phyloP scores from a whole-genome alignment of 768 basidiomycete genomes.

The Rhodotorula paludigena region DNA sequence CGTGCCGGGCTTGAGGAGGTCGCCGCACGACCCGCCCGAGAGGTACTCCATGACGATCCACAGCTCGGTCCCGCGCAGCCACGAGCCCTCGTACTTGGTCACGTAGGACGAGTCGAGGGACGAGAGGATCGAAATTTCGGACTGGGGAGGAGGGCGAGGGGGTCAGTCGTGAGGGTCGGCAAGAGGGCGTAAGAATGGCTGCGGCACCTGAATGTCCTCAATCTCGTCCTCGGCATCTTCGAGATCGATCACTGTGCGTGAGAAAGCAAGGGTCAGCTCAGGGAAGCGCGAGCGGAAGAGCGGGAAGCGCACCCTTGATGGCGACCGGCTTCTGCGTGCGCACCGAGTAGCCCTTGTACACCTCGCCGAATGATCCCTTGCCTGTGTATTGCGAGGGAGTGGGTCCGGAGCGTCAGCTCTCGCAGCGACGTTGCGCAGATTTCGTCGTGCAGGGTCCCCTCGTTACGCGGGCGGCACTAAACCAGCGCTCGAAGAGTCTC shows the following conservation, averaged over 20 bases:
- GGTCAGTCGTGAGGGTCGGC: neutral
- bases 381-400: slow-evolving; percentile 53
- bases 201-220: slow-evolving; percentile 70
- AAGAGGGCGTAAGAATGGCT: neutral
- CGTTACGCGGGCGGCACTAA: too few relatives aligned
- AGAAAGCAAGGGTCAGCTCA: too few relatives aligned
- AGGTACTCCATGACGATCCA: slow-evolving; percentile 89
- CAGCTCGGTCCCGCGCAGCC: slow-evolving; percentile 85
- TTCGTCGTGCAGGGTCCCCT: neutral
- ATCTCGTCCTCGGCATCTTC: slow-evolving; percentile 99
- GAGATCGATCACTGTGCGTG: slow-evolving; percentile 75
- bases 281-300: neutral
- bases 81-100: slow-evolving; percentile 93
- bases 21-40: slow-evolving; percentile 77
- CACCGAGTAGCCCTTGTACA: slow-evolving; percentile 98
- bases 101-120: slow-evolving; percentile 94
- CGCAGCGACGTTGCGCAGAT: too few relatives aligned
- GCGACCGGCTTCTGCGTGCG: slow-evolving; percentile 94
- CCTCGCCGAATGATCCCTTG: slow-evolving; percentile 97
- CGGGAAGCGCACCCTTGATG: slow-evolving; percentile 60
- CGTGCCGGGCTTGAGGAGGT: slow-evolving; percentile 80
- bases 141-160: slow-evolving; percentile 50
- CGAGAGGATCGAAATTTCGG: slow-evolving; percentile 96
- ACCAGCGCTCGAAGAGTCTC: too few relatives aligned
- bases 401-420: neutral